Conservation (phyloP, 225 moss, liverwort and hornwort genomes). For the Bryoerythrophyllum caledonicum region DNA sequence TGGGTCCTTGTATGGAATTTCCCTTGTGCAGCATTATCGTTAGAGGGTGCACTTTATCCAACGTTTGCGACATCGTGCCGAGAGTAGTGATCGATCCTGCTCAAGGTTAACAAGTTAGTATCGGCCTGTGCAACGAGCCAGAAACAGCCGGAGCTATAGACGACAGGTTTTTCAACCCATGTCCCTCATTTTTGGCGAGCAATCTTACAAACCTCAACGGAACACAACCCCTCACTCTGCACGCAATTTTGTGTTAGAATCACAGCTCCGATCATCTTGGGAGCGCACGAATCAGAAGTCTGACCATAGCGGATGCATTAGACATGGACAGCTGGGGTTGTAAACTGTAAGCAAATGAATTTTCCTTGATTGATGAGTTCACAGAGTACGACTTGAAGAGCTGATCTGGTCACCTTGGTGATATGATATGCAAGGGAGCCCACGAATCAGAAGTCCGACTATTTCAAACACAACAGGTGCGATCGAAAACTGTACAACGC, state of each 20-base stretch:
- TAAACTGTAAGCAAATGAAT: too few species aligned
- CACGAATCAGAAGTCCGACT: too few species aligned
- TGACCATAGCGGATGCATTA: neutral
- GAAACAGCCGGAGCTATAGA: neutral
- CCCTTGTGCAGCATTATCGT: slow-evolving; percentile 32
- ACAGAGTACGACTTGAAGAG: too few species aligned
- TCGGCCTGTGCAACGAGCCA: neutral
- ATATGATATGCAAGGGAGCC: too few species aligned
- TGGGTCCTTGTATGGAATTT: slow-evolving; percentile 14
- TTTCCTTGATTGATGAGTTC: too few species aligned
- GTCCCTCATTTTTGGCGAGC: neutral
- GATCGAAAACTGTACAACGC: neutral
- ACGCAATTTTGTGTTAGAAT: neutral
- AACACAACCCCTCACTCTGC: slow-evolving; percentile 16
- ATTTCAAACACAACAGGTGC: too few species aligned
- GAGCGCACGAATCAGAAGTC: neutral
- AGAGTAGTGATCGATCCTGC: neutral
- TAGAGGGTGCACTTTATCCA: slow-evolving; percentile 26
- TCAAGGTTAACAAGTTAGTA: neutral
- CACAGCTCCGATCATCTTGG: neutral
- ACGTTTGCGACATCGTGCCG: slow-evolving; percentile 35
- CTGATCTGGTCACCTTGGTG: too few species aligned
- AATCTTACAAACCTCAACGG: neutral
- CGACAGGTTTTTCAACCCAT: neutral
- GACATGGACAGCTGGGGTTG: neutral